A percentile compares a stretch with the other conserved stretches of the same genome.
Conservation (phyloP, 2,329 filamentous ascomycete genomes). For the Leptographium lundbergii region DNA sequence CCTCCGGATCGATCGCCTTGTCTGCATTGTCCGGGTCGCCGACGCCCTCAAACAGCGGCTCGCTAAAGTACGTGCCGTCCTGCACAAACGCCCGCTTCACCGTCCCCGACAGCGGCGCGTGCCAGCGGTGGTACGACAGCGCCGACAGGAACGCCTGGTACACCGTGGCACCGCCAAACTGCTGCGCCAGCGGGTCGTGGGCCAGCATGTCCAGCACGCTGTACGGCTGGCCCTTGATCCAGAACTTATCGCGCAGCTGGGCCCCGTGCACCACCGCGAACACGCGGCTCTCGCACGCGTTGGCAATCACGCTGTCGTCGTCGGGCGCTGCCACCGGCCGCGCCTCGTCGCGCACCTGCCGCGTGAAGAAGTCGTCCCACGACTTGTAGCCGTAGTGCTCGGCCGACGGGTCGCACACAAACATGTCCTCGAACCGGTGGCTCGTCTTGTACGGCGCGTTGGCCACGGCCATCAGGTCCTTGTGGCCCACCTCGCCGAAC, state of each 20-base stretch:
- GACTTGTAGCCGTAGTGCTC: conserved; percentile 48
- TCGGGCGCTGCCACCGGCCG: conserved; percentile 46
- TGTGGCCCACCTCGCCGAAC: conserved; percentile 37
- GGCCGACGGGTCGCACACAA: conserved; percentile 41
- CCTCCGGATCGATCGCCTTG: conserved; percentile 27
- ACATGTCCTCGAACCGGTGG: conserved; percentile 46
- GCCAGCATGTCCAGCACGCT: conserved; percentile 51
- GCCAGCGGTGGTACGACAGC: conserved; percentile 61
- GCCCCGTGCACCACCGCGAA: conserved; percentile 39
- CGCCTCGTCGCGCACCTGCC: conserved; percentile 37
- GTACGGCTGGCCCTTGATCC: conserved; percentile 58
- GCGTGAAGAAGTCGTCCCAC: conserved; percentile 60
- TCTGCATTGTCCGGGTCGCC: conserved; percentile 10
- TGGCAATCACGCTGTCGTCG: conserved; percentile 41
- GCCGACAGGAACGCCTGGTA: conserved; percentile 61
- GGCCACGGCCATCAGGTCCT: conserved; percentile 38
- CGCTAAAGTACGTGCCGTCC: conserved; percentile 57
- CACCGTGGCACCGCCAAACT: conserved; percentile 51
- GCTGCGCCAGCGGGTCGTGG: conserved; percentile 34
- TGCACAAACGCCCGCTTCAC: conserved; percentile 44
- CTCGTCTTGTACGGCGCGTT: conserved; percentile 29
- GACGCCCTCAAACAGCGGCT: conserved; percentile 29
- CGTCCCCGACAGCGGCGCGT: conserved; percentile 51
- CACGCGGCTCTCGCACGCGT: conserved; percentile 51
- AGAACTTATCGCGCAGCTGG: conserved; percentile 48